Evolutionary conservation across 164 flowering plant species (phyloP).

Genomic region (Vitis rotundifolia): DNA sequence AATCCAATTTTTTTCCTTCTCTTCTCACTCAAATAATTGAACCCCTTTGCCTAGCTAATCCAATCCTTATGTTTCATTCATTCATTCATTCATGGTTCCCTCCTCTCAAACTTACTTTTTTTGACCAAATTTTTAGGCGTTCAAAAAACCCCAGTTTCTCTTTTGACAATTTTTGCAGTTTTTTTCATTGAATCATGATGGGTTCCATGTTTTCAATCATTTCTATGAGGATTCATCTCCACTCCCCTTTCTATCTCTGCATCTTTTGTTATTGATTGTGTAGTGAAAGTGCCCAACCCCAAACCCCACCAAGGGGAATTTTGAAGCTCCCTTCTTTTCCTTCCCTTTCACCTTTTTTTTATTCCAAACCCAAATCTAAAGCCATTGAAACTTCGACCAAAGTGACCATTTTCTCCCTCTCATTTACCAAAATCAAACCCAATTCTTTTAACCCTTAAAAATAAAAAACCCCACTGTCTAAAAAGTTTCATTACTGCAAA

Average conservation of each 20-base stretch:
- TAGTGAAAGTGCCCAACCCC: constrained; percentile 32
- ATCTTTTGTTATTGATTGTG: constrained; percentile 13
- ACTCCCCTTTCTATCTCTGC: constrained; percentile 12
- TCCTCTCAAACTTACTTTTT: no score
- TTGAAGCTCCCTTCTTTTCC: constrained; percentile 27
- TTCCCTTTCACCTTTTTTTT: constrained; percentile 30
- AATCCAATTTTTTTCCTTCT: neutral
- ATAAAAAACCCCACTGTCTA: no score
- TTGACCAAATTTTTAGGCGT: no score
- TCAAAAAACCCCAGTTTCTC: neutral
- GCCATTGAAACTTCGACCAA: constrained; percentile 11
- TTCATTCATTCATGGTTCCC: no score
- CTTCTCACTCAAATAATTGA: neutral
- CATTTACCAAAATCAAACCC: neutral
- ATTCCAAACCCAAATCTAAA: constrained; percentile 48
- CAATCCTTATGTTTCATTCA: no score
- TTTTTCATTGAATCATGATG: constrained; percentile 5
- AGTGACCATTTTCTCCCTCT: constrained; percentile 14
- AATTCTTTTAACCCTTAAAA: neutral
- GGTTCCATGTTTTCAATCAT: constrained; percentile 16
- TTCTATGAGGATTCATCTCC: constrained; percentile 10
- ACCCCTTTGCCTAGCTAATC: no score
- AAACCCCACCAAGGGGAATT: constrained; percentile 50
- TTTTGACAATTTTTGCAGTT: neutral
- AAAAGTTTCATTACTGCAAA: no score